Base-by-base conservation (phyloP, 2,329 filamentous ascomycete species). In the Penicillium paneum region DNA sequence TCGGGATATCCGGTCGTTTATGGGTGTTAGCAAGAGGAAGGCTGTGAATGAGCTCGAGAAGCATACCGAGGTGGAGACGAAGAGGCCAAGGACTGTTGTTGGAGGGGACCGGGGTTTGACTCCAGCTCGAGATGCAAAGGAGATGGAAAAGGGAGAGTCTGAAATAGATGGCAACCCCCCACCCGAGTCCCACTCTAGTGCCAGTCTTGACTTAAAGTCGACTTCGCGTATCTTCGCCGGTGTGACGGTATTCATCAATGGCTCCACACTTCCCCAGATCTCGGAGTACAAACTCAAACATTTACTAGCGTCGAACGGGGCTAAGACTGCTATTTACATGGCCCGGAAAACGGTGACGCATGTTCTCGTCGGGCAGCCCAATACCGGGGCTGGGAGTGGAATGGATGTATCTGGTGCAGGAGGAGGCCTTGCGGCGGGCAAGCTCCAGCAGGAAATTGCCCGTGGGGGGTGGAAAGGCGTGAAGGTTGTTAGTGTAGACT, bases 211-310 rank as follows among this genome's bases (percentile, higher is more conserved):
- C 11, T 11, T 41, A 26, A 53, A 54, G 43, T 55, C 60, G 69
- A 64, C 61, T 67, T 57, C 64, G 76, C 43, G 51, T n/a, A 81
- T 95, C 49, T 92, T 97, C 69, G 74, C 82, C 41, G 83, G 85
- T 15, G 80, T 91, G 21, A 86, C 83, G 48, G 82, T 96, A 64
- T 94, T 93, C 74, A 82, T 97, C 72, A 96, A 96, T 72, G 91
- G 91, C 57, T 92, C 89, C 62, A 96, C 91, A 2, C 82, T 86
- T 56, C 91, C 92, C 1, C 73, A 84, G 24, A 82, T 96, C 58
- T 95, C 90, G 13, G 92, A 97, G 71, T 89, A 96, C 76, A 88
- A 84, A 69, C 81, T 97, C 54, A 95, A 94, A 77, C 85, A 86
- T 52, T 72, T 95, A 15, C 81, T 97, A 35, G 83, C 81, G 5